phyloP scores from a whole-genome alignment of 768 basidiomycete species.

The Pulveroboletus sp. region DNA sequence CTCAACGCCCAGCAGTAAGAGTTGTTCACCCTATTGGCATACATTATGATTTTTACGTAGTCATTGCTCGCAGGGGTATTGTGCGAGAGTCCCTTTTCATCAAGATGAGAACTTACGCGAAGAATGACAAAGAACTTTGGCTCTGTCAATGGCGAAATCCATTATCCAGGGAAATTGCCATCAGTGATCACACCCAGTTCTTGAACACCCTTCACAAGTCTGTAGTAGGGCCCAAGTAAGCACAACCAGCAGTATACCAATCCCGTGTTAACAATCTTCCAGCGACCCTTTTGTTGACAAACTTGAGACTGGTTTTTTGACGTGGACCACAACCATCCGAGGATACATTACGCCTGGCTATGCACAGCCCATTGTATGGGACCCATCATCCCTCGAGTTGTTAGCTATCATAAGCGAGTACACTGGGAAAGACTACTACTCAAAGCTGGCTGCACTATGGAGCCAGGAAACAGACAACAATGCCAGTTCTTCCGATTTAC shows the following conservation, averaged over 20 bases:
- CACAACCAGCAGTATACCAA: background rate
- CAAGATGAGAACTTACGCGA: conserved; percentile 72
- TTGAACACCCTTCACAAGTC: conserved; percentile 42
- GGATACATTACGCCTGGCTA: conserved; percentile 44
- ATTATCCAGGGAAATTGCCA: conserved; percentile 40
- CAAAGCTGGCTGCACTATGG: conserved; percentile 60
- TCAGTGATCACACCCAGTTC: conserved; percentile 49
- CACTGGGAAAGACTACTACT: conserved; percentile 52
- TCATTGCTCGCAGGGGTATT: conserved; percentile 45
- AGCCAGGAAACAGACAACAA: conserved; percentile 73
- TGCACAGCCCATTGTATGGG: conserved; percentile 45
- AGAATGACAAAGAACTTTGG: conserved; percentile 64
- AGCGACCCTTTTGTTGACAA: conserved; percentile 65
- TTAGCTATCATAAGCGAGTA: conserved; percentile 49
- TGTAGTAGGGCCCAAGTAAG: conserved; percentile 34
- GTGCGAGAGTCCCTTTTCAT: conserved; percentile 62
- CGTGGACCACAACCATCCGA: conserved; percentile 63
- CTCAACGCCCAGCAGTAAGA: conserved; percentile 58
- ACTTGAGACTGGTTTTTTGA: conserved; percentile 69
- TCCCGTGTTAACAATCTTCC: conserved; percentile 1
- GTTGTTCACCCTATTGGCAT: background rate
- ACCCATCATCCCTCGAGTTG: conserved; percentile 43
- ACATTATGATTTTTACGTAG: background rate
- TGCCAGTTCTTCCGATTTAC: conserved; percentile 48
- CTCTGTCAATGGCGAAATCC: conserved; percentile 68